These are phyloP conservation scores for Quercus berberidifolia DNA, from an alignment of 306 rosid species.

Conservation along the genomic window DNA sequence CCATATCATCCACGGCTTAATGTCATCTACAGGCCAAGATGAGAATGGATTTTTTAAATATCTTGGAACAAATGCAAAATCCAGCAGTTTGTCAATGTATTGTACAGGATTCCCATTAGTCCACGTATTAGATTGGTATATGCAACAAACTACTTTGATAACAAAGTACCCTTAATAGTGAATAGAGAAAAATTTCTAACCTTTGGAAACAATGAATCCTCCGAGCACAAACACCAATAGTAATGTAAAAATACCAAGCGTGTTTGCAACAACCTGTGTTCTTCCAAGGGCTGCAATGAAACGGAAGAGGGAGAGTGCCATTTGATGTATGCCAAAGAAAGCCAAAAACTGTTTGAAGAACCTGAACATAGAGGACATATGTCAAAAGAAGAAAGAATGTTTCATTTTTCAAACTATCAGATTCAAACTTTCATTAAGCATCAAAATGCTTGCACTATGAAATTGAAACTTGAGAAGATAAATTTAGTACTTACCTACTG, in stretches of 20 bases:
- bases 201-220: constrained; percentile 54
- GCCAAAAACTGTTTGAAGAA: constrained; percentile 54
- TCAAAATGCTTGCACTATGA: neutral
- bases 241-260: constrained; percentile 42
- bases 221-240: constrained; percentile 52
- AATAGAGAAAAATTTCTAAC: constrained; percentile 22
- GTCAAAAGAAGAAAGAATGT: neutral
- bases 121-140: neutral
- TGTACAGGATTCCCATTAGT: neutral
- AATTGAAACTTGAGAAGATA: neutral
- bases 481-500: constrained; percentile 41
- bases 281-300: constrained; percentile 56
- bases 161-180: neutral
- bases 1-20: constrained; percentile 72
- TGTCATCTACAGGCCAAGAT: constrained; percentile 41
- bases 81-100: neutral
- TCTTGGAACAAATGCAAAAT: neutral
- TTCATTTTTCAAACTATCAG: neutral
- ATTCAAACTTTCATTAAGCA: neutral
- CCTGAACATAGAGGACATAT: constrained; percentile 23
- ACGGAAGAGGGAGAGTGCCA: constrained; percentile 62
- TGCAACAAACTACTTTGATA: neutral
- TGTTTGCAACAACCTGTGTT: constrained; percentile 44
- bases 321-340: constrained; percentile 54
- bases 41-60: neutral